Percentiles rank a stretch among this genome's conserved stretches.
Conservation (phyloP, 768 basidiomycete species). For the Leucogyrophana mollusca region DNA sequence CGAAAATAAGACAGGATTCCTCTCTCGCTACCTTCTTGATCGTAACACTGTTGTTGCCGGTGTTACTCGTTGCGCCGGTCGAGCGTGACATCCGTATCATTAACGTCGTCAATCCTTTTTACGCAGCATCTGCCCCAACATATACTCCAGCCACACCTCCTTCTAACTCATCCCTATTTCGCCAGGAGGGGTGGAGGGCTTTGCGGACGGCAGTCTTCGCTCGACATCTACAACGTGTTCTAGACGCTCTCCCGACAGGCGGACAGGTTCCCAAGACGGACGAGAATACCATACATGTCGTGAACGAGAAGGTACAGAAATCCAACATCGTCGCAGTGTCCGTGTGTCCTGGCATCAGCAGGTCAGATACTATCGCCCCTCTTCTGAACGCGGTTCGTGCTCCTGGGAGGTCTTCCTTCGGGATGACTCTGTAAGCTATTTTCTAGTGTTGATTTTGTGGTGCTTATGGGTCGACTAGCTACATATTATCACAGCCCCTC, state of each 20-base stretch:
- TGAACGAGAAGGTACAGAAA: conserved; percentile 45
- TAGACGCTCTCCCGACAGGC: conserved; percentile 74
- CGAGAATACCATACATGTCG: conserved; percentile 31
- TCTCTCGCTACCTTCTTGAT: conserved; percentile 78
- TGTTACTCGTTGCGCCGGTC: conserved; percentile 76
- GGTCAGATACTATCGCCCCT: conserved; percentile 64
- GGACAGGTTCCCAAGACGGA: conserved; percentile 48
- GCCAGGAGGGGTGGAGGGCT: conserved; percentile 64
- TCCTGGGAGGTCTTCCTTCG: conserved; percentile 37
- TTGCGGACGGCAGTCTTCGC: conserved; percentile 63
- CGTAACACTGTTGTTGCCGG: conserved; percentile 74
- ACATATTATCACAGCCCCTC: conserved; percentile 64
- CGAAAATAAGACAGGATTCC: conserved; percentile 40
- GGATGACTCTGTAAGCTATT: conserved; percentile 48
- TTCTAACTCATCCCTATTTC: conserved; percentile 34
- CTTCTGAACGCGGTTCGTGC: conserved; percentile 26
- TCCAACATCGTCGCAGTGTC: conserved; percentile 75
- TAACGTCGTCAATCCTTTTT: conserved; percentile 85
- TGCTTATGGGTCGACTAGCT: conserved; percentile 40
- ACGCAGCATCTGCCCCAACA: conserved; percentile 69
- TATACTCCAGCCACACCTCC: conserved; percentile 30
- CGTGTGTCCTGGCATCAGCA: conserved; percentile 76
- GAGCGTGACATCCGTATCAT: conserved; percentile 91
- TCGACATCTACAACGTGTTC: conserved; percentile 78
- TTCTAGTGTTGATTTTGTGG: conserved; percentile 5